phyloP scores from a whole-genome alignment of 176 grass and related monocot genomes.

The Poa annua region DNA sequence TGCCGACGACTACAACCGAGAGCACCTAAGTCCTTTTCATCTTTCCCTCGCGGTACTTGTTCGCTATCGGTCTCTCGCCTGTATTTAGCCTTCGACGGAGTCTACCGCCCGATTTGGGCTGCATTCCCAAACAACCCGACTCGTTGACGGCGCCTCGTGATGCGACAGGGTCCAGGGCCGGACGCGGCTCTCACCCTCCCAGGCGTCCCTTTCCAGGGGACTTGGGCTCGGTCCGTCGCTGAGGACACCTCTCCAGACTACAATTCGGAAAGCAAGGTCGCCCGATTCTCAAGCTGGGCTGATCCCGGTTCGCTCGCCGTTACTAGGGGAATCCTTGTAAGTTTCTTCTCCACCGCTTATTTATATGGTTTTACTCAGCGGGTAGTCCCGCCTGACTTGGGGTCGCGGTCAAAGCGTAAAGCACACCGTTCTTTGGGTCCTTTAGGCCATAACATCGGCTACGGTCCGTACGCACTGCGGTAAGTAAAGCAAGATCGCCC shows the following conservation, averaged over 20 bases:
- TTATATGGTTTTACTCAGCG: too few relatives aligned
- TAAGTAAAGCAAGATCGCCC: too few relatives aligned
- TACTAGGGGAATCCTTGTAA: constrained; percentile 29
- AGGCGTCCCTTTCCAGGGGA: too few relatives aligned
- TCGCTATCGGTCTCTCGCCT: constrained; percentile 75
- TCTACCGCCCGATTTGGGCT: constrained; percentile 50
- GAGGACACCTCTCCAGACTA: too few relatives aligned
- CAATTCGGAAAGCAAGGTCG: not conserved
- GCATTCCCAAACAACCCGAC: constrained; percentile 65
- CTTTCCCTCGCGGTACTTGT: constrained; percentile 83
- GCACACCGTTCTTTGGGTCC: too few relatives aligned
- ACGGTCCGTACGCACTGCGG: too few relatives aligned
- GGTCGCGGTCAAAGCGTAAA: too few relatives aligned
- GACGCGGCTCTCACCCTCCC: constrained; percentile 56
- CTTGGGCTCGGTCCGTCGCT: too few relatives aligned
- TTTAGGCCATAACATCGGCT: too few relatives aligned
- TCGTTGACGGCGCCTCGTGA: constrained; percentile 56
- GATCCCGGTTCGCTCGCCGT: not conserved
- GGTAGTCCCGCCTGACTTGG: too few relatives aligned
- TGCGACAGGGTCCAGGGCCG: constrained; percentile 53
- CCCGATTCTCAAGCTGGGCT: constrained; percentile 13
- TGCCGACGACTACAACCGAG: not conserved
- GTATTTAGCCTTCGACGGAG: constrained; percentile 69
- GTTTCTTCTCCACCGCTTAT: constrained; percentile 1
- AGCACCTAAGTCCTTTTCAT: constrained; percentile 62